Base-by-base conservation (phyloP, 139 green algal species). In the Micractinium conductrix region DNA sequence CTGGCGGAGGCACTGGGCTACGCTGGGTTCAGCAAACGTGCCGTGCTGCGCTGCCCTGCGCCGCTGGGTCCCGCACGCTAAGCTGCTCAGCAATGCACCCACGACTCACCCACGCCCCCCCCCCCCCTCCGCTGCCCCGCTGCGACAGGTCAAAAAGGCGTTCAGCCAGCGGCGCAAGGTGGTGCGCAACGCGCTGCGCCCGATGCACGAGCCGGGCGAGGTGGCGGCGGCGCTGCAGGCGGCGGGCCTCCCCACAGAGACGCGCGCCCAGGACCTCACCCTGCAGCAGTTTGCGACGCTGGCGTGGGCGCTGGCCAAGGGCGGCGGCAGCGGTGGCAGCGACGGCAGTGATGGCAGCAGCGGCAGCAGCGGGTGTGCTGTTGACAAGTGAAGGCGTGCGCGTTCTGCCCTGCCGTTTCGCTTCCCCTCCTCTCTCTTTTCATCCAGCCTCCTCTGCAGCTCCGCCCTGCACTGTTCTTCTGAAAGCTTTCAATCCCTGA, bases 111-210 rank as follows among this genome's bases (percentile, higher is more conserved):
- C 48, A 62, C 53, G 53, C 8, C 24, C 26, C 26, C 37, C 58
- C 68, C n/a, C 48, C 4, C 44, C 16, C 4, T 40, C 35, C n/a
- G 14, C 26, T 35, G 65, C 4, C 44, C 16, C 4, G 30, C 35
- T 19, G 14, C 26, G 21, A 48, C 83, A 84, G 74, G 30, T 84
- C 24, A 85, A 83, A 44, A 86, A 85, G 53, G 83, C 58, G 42
- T 90, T 90, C 50, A 62, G 67, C 76, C 87, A 90, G 78, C 70
- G 73, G 70, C 79, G 87, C 40, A 90, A 88, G 78, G 74, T 84
- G 79, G n/a, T 88, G 40, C 75, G 68, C 43, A 90, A 90, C 74
- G 16, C 70, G 28, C 76, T 90, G 65, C 74, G 74, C 37, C 81
- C 81, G 37, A 53, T 85, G 67, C 43, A 86, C 45, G 55, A 50